Conservation (phyloP, 2,329 filamentous ascomycete genomes). For the Leptographium galeiforme region DNA sequence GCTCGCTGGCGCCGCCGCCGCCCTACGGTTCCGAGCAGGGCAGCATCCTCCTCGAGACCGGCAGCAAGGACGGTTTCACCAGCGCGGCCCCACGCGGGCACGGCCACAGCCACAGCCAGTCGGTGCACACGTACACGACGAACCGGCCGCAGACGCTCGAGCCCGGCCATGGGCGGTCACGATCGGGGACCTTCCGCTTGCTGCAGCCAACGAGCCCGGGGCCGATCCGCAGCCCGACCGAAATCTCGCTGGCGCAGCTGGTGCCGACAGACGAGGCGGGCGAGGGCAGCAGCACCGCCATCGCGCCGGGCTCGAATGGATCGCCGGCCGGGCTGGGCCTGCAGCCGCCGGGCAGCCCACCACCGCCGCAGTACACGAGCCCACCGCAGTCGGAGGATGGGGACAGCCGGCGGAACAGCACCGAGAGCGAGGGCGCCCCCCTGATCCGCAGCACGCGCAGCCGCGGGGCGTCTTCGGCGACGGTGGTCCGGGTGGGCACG, state of each 20-base stretch:
- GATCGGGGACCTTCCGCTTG: constrained; percentile 66
- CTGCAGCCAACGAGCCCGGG: constrained; percentile 73
- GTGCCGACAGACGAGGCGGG: constrained; percentile 59
- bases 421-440: constrained; percentile 41
- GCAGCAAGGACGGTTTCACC: constrained; percentile 47
- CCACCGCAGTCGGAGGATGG: constrained; percentile 46
- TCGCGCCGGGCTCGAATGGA: not conserved
- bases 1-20: constrained; percentile 84
- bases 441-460: constrained; percentile 37
- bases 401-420: constrained; percentile 41
- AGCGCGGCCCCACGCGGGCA: constrained; percentile 25
- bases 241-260: constrained; percentile 85
- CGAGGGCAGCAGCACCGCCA: constrained; percentile 40
- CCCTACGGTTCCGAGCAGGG: constrained; percentile 96
- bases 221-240: constrained; percentile 79
- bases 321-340: constrained; percentile 25
- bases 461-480: constrained; percentile 34
- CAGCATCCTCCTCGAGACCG: constrained; percentile 84
- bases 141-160: constrained; percentile 28
- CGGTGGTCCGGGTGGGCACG: constrained; percentile 14
- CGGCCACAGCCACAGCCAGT: constrained; percentile 32
- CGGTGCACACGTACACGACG: constrained; percentile 27
- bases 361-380: constrained; percentile 60
- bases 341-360: constrained; percentile 46
- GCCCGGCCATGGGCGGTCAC: constrained; percentile 57